Base-by-base conservation (phyloP, 768 basidiomycete species). In the Hygrophoropsis aurantiaca region DNA sequence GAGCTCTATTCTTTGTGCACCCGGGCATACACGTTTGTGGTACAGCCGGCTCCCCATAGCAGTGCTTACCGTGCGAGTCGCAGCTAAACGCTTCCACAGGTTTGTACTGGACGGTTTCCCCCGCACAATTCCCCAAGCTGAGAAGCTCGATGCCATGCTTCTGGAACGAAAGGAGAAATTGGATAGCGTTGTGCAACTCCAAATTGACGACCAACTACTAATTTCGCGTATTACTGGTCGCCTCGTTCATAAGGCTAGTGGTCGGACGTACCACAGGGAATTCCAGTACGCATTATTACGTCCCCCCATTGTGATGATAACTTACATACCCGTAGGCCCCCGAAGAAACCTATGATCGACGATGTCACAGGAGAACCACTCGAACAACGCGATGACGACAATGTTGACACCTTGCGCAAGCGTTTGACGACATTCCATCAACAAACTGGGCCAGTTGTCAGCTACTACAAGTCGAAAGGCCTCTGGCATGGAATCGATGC, bases 51-150 rank as follows among this genome's bases (percentile, higher is more conserved):
- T n/a, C n/a, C n/a, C n/a, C n/a, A n/a, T n/a, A n/a, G 27, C 27
- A 30, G 27, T 30, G 13, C 27, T 30, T 30, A 30, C 7, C 27
- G 7, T 30, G 27, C 13, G 27, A 30, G 13, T 13, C 27, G 27
- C 13, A 7, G 27, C 27, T 30, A 13, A 30, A 6, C 27, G 27
- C 13, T 13, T 7, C 27, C 9, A 13, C 56, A 98, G 95, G 30
- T 99, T 99, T 69, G 97, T 99, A 47, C 78, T 99, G 42, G 97
- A 99, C 61, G 97, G 97, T n/a, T 99, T 99, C 82, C 97, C 97
- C 34, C 86, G 97, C 35, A 98, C 95, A 4, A 91, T 98, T 27
- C 85, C 89, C 9, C 97, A 99, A 61, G 97, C 97, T 3, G 81
- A 94, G 70, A 98, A 97, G 70, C 85, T 99, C 45, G 95, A 95